Percentiles rank a stretch among this genome's conserved stretches.
These are phyloP conservation scores for Jaminaea rosea DNA, from an alignment of 1,284 basidiomycete species.

Conservation along the genomic window DNA sequence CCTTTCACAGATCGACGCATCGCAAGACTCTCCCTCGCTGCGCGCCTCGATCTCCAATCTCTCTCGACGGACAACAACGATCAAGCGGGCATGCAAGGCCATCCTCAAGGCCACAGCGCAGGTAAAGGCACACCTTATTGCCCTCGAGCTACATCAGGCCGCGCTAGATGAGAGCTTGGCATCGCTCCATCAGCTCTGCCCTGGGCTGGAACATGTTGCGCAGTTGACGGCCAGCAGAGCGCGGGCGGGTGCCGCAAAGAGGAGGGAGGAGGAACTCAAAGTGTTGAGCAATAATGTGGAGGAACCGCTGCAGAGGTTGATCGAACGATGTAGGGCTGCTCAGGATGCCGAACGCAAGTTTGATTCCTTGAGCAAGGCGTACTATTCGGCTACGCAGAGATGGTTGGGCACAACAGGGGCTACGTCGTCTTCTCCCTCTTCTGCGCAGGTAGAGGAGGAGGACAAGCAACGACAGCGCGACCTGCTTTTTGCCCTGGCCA, in stretches of 20 bases:
- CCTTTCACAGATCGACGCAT: too few relatives aligned
- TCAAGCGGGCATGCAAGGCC: constrained; percentile 21
- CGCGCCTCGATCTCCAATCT: constrained; percentile 31
- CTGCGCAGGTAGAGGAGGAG: constrained; percentile 21
- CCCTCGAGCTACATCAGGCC: constrained; percentile 16
- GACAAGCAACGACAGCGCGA: constrained; percentile 34
- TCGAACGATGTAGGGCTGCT: constrained; percentile 20
- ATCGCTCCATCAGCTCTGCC: too few relatives aligned
- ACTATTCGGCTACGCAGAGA: constrained; percentile 36
- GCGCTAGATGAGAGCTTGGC: constrained; percentile 19
- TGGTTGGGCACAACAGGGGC: constrained; percentile 18
- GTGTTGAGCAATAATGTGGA: constrained; percentile 17
- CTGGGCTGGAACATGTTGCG: too few relatives aligned
- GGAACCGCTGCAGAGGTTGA: constrained; percentile 16
- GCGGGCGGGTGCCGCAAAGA: constrained; percentile 8
- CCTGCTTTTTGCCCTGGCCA: constrained; percentile 22
- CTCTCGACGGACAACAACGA: constrained; percentile 18
- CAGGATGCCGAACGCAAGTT: constrained; percentile 23
- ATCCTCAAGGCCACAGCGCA: constrained; percentile 18
- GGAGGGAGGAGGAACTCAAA: constrained; percentile 13
- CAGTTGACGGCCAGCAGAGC: too few relatives aligned
- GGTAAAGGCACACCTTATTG: constrained; percentile 7
- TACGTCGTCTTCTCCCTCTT: too few relatives aligned
- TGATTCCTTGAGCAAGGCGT: constrained; percentile 27
- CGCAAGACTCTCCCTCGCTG: constrained; percentile 31